phyloP scores from a whole-genome alignment of 495 filamentous ascomycete genomes.

The Xylaria nigripes region DNA sequence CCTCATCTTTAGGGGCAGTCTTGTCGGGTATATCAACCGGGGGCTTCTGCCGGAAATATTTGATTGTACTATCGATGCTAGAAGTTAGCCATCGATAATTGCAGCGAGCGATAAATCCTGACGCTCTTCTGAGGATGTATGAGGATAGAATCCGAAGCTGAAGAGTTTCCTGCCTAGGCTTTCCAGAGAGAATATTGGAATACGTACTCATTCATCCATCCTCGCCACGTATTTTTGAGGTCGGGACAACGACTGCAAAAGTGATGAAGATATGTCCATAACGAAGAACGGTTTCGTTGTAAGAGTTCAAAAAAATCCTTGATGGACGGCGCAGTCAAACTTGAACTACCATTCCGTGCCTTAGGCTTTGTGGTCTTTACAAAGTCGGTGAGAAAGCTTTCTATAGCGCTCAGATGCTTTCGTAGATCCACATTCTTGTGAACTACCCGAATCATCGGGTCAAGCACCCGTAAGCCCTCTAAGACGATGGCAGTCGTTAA shows the following conservation, averaged over 20 bases:
- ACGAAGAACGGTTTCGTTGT: constrained; percentile 42
- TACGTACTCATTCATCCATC: constrained; percentile 32
- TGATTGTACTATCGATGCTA: constrained; percentile 6
- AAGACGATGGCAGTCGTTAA: constrained; percentile 49
- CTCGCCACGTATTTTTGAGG: constrained; percentile 41
- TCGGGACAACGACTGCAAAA: constrained; percentile 54
- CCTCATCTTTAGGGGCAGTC: neutral
- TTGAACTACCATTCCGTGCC: constrained; percentile 9
- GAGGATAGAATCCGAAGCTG: neutral
- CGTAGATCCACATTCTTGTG: constrained; percentile 58
- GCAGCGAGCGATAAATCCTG: neutral
- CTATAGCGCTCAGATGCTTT: constrained; percentile 46
- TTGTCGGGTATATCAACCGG: neutral
- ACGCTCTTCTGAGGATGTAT: neutral
- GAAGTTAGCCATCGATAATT: constrained; percentile 2
- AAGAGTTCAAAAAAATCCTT: constrained; percentile 55
- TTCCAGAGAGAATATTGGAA: neutral
- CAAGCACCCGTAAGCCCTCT: constrained; percentile 50
- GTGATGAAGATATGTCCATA: constrained; percentile 56
- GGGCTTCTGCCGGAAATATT: neutral
- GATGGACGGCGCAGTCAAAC: constrained; percentile 39
- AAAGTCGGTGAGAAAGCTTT: constrained; percentile 53
- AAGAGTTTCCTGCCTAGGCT: neutral
- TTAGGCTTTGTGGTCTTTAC: constrained; percentile 39
- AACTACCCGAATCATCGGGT: constrained; percentile 55